Evolutionary conservation across 129 eudicot species (phyloP).

Genomic region (Escallonia herrerae): DNA sequence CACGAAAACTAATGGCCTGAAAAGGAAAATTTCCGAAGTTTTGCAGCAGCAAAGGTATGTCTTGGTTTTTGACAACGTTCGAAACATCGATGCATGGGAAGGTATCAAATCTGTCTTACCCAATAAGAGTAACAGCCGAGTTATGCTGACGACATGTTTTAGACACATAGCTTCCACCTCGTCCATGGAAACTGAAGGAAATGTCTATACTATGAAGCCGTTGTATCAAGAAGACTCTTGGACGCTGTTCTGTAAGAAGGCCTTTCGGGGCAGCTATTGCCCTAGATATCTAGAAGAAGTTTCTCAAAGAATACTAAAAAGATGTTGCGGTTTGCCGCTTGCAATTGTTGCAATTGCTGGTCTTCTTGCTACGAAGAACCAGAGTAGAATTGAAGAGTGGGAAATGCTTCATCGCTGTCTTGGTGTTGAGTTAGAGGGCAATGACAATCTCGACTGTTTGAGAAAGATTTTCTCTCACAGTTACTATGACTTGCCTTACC

Average conservation of each 20-base stretch:
- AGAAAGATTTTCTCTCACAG: conserved; percentile 2
- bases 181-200: not conserved
- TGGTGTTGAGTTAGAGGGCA: not conserved
- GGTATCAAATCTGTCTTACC: conserved; percentile 4
- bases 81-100: conserved; percentile 16
- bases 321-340: conserved; percentile 21
- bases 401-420: not conserved
- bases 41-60: conserved; percentile 7
- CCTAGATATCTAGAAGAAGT: not conserved
- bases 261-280: not conserved
- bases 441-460: not conserved
- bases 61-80: conserved; percentile 21
- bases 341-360: conserved; percentile 11
- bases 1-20: not conserved
- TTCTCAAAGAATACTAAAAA: not conserved
- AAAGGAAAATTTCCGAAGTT: not conserved
- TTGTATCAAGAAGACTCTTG: not conserved
- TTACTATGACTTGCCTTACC: conserved; percentile 12
- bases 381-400: not conserved
- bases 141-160: conserved; percentile 15
- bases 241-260: conserved; percentile 8
- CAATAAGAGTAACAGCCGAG: conserved; percentile 4
- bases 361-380: not conserved
- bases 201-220: not conserved
- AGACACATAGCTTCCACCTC: not conserved